These are phyloP conservation scores for Metschnikowia lunata DNA, from an alignment of 805 yeast species.

Conservation along the genomic window DNA sequence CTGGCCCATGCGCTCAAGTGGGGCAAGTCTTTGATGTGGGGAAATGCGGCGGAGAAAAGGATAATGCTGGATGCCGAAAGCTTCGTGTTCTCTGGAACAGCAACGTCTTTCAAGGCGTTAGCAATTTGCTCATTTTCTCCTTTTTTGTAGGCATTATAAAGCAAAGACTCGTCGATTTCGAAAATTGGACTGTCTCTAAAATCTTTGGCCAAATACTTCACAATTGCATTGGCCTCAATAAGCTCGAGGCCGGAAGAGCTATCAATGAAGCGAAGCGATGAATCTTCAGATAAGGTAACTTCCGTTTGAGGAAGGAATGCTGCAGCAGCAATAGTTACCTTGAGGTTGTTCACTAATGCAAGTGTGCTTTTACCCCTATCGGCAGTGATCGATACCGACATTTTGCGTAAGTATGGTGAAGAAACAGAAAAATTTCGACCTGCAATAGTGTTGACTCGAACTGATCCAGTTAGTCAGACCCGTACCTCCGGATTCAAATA, in stretches of 20 bases:
- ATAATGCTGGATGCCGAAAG: slow-evolving; percentile 52
- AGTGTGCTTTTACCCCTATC: slow-evolving; percentile 16
- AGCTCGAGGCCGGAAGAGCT: slow-evolving; percentile 43
- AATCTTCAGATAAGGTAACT: slow-evolving; percentile 22
- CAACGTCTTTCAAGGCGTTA: slow-evolving; percentile 9
- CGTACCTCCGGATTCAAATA: not conserved
- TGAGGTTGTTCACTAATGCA: slow-evolving; percentile 24
- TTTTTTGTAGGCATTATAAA: slow-evolving; percentile 38
- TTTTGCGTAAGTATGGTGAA: not conserved
- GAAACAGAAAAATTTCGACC: not conserved
- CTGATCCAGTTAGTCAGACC: slow-evolving; percentile 7
- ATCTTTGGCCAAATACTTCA: slow-evolving; percentile 55
- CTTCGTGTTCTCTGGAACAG: slow-evolving; percentile 22
- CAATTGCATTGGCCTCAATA: slow-evolving; percentile 64
- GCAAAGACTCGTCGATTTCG: slow-evolving; percentile 41
- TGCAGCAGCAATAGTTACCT: slow-evolving; percentile 22
- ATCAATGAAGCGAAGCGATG: slow-evolving; percentile 28
- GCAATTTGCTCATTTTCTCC: slow-evolving; percentile 25
- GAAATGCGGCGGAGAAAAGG: slow-evolving; percentile 54
- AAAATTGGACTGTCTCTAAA: slow-evolving; percentile 35
- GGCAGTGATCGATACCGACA: slow-evolving; percentile 15
- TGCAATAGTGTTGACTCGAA: not conserved
- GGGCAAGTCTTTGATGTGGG: slow-evolving; percentile 24
- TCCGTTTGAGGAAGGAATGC: slow-evolving; percentile 13
- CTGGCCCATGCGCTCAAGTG: slow-evolving; percentile 35